Evolutionary conservation across 306 rosid species (phyloP).

Genomic region (Crotalaria pallida): DNA sequence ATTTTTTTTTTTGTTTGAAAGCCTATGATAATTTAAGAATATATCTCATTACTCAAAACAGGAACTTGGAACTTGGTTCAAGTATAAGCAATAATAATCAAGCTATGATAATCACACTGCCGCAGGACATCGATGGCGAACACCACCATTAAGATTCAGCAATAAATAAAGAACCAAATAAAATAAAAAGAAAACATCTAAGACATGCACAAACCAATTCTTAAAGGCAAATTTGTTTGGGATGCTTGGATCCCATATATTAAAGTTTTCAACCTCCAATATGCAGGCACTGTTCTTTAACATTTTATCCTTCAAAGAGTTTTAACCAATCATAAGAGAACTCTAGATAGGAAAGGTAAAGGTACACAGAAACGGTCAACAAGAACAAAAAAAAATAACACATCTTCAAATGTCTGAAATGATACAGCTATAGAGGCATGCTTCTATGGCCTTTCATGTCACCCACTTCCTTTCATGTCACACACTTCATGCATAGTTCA

Average conservation of each 20-base stretch:
- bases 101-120: neutral
- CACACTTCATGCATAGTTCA: conserved; percentile 80
- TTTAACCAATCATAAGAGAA: conserved; percentile 40
- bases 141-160: neutral
- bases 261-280: conserved; percentile 30
- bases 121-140: neutral
- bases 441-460: conserved; percentile 10
- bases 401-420: conserved; percentile 30
- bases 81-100: neutral
- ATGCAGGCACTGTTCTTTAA: conserved; percentile 17
- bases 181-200: neutral
- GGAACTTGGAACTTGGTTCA: neutral
- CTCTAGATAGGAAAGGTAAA: conserved; percentile 21
- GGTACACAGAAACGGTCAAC: conserved; percentile 29
- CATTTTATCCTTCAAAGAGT: conserved; percentile 23
- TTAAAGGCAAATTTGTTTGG: neutral
- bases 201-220: neutral
- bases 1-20: neutral
- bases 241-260: conserved; percentile 2
- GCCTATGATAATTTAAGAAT: neutral
- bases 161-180: neutral
- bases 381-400: conserved; percentile 29
- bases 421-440: conserved; percentile 30
- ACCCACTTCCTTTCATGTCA: conserved; percentile 31
- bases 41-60: neutral